Percentiles rank a stretch among this genome's conserved stretches.
These are phyloP conservation scores for Neonectria faginata DNA, from an alignment of 2,329 filamentous ascomycete genomes.

Conservation along the genomic window DNA sequence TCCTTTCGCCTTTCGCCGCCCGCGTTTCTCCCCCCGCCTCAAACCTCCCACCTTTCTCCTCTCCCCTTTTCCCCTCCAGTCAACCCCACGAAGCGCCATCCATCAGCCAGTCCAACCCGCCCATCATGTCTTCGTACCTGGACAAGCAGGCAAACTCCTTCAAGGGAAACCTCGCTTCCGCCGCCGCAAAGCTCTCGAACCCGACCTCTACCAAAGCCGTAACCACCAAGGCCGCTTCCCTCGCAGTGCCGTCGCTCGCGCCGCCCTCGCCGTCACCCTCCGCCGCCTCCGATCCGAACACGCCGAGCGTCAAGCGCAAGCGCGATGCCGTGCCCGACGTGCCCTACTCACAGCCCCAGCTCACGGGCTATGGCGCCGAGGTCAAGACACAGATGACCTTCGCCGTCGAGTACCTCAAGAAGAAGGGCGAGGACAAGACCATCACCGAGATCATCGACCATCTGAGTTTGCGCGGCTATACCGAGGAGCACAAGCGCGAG, in stretches of 20 bases:
- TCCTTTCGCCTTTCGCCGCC: constrained; percentile 17
- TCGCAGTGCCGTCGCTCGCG: constrained; percentile 55
- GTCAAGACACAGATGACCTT: constrained; percentile 90
- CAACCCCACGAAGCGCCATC: constrained; percentile 13
- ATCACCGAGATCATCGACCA: constrained; percentile 85
- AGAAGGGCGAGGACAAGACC: constrained; percentile 74
- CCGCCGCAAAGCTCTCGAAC: constrained; percentile 72
- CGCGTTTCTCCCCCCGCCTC: constrained; percentile 9
- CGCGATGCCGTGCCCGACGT: constrained; percentile 66
- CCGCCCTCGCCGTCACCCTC: constrained; percentile 73
- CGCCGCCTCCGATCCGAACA: constrained; percentile 68
- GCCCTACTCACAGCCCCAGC: constrained; percentile 79
- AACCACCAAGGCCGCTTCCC: constrained; percentile 49
- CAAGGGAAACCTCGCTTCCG: constrained; percentile 70
- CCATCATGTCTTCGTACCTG: constrained; percentile 70
- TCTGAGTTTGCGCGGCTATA: constrained; percentile 75
- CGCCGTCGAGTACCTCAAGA: constrained; percentile 84
- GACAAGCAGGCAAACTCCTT: constrained; percentile 74
- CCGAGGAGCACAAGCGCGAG: constrained; percentile 70
- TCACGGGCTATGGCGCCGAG: constrained; percentile 80
- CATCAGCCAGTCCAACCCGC: constrained; percentile 29
- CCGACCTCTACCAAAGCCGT: constrained; percentile 54
- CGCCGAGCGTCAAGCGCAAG: constrained; percentile 73
- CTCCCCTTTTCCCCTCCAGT: background rate
- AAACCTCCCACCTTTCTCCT: background rate